These are phyloP conservation scores for Aspergillus texensis DNA, from an alignment of 2,329 filamentous ascomycete species.

Conservation along the genomic window DNA sequence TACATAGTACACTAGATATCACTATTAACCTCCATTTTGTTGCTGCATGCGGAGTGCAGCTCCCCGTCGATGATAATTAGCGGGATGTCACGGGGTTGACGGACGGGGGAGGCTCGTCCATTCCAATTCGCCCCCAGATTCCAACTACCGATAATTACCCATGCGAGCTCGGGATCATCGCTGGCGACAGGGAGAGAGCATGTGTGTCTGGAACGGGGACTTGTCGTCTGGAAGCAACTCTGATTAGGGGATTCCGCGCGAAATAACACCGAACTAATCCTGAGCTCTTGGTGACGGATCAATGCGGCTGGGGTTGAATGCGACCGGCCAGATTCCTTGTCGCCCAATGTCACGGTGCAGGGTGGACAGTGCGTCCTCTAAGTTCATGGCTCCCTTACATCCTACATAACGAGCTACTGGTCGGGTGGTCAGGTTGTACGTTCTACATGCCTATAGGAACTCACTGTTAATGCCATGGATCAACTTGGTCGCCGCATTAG, in stretches of 20 bases:
- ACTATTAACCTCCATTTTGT: not conserved
- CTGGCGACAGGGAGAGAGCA: not conserved
- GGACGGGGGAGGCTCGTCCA: not conserved
- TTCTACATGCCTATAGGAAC: not conserved
- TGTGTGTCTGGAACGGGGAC: not conserved
- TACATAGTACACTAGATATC: no score
- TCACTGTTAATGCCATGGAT: not conserved
- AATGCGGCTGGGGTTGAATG: not conserved
- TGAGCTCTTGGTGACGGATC: not conserved
- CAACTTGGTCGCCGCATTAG: not conserved
- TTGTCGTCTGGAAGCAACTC: not conserved
- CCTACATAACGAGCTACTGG: not conserved
- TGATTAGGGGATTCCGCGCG: not conserved
- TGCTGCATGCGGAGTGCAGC: constrained; percentile 23
- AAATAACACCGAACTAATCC: constrained; percentile 5
- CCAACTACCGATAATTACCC: constrained; percentile 4
- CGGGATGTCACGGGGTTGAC: constrained; percentile 3
- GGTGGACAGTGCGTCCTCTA: not conserved
- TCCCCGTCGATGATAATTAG: constrained; percentile 9
- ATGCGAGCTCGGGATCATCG: not conserved
- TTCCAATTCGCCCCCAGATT: not conserved
- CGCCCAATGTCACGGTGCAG: constrained; percentile 8
- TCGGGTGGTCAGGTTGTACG: not conserved
- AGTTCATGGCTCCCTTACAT: not conserved
- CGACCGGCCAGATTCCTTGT: constrained; percentile 12